Evolutionary conservation across 2,329 filamentous ascomycete species (phyloP).

Genomic region (Botryotinia narcissicola): DNA sequence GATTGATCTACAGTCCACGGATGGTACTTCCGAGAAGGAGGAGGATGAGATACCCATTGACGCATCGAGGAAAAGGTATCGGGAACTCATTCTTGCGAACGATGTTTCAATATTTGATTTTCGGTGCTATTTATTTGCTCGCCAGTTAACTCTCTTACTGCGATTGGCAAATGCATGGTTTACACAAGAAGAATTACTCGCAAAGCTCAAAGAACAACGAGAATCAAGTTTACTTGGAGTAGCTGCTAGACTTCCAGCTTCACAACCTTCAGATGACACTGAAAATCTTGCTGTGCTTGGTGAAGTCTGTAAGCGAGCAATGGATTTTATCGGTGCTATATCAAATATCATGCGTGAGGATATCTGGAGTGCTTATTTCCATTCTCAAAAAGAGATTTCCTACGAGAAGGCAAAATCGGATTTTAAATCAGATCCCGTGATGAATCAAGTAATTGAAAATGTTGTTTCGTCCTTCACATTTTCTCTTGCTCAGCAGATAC

Average conservation of each 20-base stretch:
- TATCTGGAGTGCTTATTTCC: slow-evolving; percentile 58
- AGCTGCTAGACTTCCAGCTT: slow-evolving; percentile 50
- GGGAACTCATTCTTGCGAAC: slow-evolving; percentile 88
- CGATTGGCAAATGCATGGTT: slow-evolving; percentile 74
- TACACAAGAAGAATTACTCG: slow-evolving; percentile 59
- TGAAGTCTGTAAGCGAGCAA: slow-evolving; percentile 77
- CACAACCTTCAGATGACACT: slow-evolving; percentile 53
- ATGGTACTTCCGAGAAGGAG: slow-evolving; percentile 40
- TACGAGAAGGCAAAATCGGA: slow-evolving; percentile 37
- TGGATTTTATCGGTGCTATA: slow-evolving; percentile 80
- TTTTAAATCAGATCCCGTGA: slow-evolving; percentile 38
- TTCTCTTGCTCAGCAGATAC: slow-evolving; percentile 70
- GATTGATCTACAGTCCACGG: slow-evolving; percentile 51
- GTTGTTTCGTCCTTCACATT: slow-evolving; percentile 77
- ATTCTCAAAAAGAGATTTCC: slow-evolving; percentile 18
- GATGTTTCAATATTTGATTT: slow-evolving; percentile 97
- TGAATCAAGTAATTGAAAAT: slow-evolving; percentile 63
- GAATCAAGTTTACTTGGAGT: slow-evolving; percentile 57
- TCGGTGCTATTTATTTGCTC: slow-evolving; percentile 85
- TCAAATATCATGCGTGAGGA: slow-evolving; percentile 79
- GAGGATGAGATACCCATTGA: slow-evolving; percentile 59
- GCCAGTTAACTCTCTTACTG: slow-evolving; percentile 79
- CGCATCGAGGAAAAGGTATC: slow-evolving; percentile 73
- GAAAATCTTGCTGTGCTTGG: slow-evolving; percentile 80
- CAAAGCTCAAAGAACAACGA: slow-evolving; percentile 61